phyloP scores from a whole-genome alignment of 805 yeast species.

The Pichia ethanolica region DNA sequence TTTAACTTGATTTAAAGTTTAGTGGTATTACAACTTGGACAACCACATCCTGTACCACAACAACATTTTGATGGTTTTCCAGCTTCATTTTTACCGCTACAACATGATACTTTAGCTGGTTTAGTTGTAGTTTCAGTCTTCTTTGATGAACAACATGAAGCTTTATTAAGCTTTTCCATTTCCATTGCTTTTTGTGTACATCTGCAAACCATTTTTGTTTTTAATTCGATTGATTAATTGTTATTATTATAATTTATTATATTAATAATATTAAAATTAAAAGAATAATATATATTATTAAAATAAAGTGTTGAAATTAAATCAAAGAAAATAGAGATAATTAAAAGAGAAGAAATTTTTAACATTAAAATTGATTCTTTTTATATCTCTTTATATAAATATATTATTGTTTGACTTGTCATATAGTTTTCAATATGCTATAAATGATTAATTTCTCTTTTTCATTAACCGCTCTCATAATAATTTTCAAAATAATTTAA shows the following conservation, averaged over 20 bases:
- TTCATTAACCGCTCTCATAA: too few relatives aligned
- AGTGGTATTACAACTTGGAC: constrained; percentile 32
- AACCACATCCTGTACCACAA: constrained; percentile 30
- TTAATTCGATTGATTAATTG: too few relatives aligned
- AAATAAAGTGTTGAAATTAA: too few relatives aligned
- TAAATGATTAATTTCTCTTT: too few relatives aligned
- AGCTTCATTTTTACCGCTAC: constrained; percentile 19
- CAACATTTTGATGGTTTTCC: constrained; percentile 20
- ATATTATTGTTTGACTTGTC: too few relatives aligned
- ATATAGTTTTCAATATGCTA: too few relatives aligned
- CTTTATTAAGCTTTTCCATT: background rate
- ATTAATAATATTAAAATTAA: too few relatives aligned
- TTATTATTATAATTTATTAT: too few relatives aligned
- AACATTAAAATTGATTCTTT: background rate
- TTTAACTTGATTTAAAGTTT: constrained; percentile 13
- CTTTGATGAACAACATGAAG: background rate
- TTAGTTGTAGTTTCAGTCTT: constrained; percentile 5
- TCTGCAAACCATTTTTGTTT: constrained; percentile 18
- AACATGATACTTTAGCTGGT: constrained; percentile 11
- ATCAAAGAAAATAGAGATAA: too few relatives aligned
- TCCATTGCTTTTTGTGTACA: constrained; percentile 15
- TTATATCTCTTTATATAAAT: background rate
- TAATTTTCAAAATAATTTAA: too few relatives aligned
- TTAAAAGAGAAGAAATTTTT: too few relatives aligned
- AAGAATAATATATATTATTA: too few relatives aligned